Percentiles rank a stretch among this genome's conserved stretches.
These are phyloP conservation scores for Aquilaria malaccensis DNA, from an alignment of 345 rosid genomes.

Conservation along the genomic window DNA sequence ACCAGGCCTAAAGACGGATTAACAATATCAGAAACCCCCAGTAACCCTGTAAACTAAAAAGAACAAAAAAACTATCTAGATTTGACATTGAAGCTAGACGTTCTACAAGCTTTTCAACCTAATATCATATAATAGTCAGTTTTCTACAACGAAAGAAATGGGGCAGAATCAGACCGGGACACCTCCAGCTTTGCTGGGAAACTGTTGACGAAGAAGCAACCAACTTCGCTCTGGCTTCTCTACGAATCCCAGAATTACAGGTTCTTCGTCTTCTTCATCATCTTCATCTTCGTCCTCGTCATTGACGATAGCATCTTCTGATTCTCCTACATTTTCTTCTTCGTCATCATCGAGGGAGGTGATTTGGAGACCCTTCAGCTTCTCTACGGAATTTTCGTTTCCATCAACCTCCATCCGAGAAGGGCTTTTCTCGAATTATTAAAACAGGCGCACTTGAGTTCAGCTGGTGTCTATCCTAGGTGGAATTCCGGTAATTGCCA, in stretches of 20 bases:
- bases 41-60: neutral
- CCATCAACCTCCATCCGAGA: constrained; percentile 20
- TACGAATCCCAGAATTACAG: constrained; percentile 59
- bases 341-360: constrained; percentile 45
- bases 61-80: neutral
- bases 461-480: too few species aligned
- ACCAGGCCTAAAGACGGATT: constrained; percentile 59
- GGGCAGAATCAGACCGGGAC: constrained; percentile 38
- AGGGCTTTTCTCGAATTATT: too few species aligned
- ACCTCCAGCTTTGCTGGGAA: constrained; percentile 92
- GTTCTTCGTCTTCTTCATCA: constrained; percentile 51
- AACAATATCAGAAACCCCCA: constrained; percentile 1
- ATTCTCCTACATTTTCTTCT: constrained; percentile 22
- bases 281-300: constrained; percentile 50
- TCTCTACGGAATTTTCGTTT: constrained; percentile 37
- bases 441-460: too few species aligned
- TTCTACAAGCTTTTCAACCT: too few species aligned
- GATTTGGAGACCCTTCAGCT: constrained; percentile 52
- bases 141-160: constrained; percentile 3
- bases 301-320: constrained; percentile 13
- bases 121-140: too few species aligned
- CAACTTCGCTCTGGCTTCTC: constrained; percentile 53
- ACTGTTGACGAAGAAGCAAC: constrained; percentile 67
- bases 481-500: too few species aligned
- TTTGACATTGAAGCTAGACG: neutral